These are phyloP conservation scores for Colletotrichum sp. DNA, from an alignment of 2,329 filamentous ascomycete genomes.

Conservation along the genomic window DNA sequence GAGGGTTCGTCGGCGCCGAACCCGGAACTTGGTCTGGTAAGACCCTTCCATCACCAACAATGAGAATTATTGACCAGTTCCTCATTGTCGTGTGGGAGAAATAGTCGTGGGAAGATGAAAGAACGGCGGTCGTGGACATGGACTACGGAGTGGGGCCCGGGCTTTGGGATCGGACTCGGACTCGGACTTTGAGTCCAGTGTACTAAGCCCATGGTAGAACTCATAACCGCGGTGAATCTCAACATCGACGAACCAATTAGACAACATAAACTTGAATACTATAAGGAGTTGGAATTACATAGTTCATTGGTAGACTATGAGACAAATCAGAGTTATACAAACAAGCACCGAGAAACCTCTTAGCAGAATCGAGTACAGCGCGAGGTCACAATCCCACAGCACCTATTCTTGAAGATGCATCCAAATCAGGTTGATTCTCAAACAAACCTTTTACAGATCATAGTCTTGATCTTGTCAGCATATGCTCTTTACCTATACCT, in stretches of 20 bases:
- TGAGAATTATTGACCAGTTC: background rate
- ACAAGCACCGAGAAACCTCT: background rate
- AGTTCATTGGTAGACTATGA: background rate
- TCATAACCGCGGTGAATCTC: background rate
- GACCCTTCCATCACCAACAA: background rate
- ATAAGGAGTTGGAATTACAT: background rate
- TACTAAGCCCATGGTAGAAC: background rate
- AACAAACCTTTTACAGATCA: background rate
- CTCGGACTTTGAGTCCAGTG: background rate
- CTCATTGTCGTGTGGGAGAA: background rate
- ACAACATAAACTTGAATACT: background rate
- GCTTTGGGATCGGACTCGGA: background rate
- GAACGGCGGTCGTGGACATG: background rate
- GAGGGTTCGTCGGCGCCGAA: constrained; percentile 41
- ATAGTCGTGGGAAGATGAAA: background rate
- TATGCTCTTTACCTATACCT: background rate
- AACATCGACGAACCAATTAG: background rate
- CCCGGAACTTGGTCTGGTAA: background rate
- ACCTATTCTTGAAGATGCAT: background rate
- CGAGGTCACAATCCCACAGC: rapidly evolving
- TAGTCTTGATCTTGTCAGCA: background rate
- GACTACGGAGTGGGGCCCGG: background rate
- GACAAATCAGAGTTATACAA: rapidly evolving
- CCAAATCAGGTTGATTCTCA: background rate
- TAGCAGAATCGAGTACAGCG: background rate